phyloP scores from a whole-genome alignment of 2,329 filamentous ascomycete genomes.

The Botrytis deweyae region DNA sequence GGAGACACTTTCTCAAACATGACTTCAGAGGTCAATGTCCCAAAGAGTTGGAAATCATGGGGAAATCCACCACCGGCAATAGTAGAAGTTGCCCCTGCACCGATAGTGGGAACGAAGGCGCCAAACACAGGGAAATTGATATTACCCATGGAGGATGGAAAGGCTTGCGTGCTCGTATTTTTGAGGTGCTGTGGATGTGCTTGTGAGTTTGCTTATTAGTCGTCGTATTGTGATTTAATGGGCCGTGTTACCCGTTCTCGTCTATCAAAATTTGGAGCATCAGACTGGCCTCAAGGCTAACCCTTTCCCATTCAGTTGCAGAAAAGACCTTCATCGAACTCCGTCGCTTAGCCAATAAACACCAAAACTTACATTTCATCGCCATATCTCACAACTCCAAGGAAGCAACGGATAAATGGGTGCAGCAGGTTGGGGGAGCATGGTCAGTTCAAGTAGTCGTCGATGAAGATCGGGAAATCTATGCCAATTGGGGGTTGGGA shows the following conservation, averaged over 20 bases:
- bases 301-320: slow-evolving; percentile 50
- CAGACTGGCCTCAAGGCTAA: neutral
- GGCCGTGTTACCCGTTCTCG: neutral
- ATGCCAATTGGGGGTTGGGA: slow-evolving; percentile 66
- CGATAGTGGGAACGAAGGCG: slow-evolving; percentile 32
- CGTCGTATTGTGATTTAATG: neutral
- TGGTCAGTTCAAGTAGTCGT: slow-evolving; percentile 57
- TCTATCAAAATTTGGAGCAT: neutral
- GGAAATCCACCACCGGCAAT: slow-evolving; percentile 35
- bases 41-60: slow-evolving; percentile 36
- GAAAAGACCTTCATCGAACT: slow-evolving; percentile 64
- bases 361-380: slow-evolving; percentile 56
- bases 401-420: slow-evolving; percentile 52
- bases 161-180: slow-evolving; percentile 63
- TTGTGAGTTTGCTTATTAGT: slow-evolving; percentile 50
- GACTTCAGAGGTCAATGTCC: slow-evolving; percentile 26
- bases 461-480: slow-evolving; percentile 60
- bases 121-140: slow-evolving; percentile 30
- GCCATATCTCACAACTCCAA: slow-evolving; percentile 62
- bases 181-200: slow-evolving; percentile 73
- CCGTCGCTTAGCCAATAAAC: slow-evolving; percentile 51
- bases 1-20: slow-evolving; percentile 37
- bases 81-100: slow-evolving; percentile 32
- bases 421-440: slow-evolving; percentile 34
- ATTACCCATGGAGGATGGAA: slow-evolving; percentile 49